Conservation (phyloP, 257 asterid species). For the Solanum lycopersicoides region DNA sequence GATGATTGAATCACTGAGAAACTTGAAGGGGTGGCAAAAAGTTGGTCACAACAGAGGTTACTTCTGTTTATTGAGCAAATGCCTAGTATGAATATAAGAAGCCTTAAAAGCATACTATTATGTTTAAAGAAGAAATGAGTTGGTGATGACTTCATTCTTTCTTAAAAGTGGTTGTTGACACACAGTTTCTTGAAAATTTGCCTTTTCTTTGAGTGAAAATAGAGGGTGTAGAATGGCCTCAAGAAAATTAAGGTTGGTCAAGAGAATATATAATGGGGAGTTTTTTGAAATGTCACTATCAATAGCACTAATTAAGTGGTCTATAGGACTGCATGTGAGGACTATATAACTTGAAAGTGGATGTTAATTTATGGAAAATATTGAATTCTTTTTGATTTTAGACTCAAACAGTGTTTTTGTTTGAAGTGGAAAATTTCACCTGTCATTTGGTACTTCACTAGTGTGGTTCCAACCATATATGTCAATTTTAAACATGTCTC, state of each 20-base stretch:
- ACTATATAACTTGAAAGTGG: neutral
- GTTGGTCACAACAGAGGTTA: slow-evolving; percentile 21
- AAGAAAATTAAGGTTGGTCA: slow-evolving; percentile 6
- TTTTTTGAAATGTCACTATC: neutral
- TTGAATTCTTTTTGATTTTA: neutral
- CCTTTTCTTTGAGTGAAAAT: neutral
- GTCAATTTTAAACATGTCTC: neutral
- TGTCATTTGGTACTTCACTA: slow-evolving; percentile 3
- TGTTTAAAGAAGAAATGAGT: slow-evolving; percentile 20
- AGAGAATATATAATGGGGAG: slow-evolving; percentile 32
- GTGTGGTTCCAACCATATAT: neutral
- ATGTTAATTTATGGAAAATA: neutral
- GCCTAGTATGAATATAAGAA: slow-evolving; percentile 31
- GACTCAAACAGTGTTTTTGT: neutral
- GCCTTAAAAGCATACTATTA: slow-evolving; percentile 23
- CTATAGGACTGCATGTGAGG: slow-evolving; percentile 1
- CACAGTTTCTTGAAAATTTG: neutral
- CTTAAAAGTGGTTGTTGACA: neutral
- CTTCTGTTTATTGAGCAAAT: slow-evolving; percentile 30
- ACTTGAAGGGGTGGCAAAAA: slow-evolving; percentile 14
- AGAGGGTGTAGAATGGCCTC: slow-evolving; percentile 14
- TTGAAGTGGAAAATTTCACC: neutral
- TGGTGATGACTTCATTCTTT: slow-evolving; percentile 16
- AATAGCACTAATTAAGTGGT: neutral
- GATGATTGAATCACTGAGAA: slow-evolving; percentile 22